These are phyloP conservation scores for Borealophlyctis nickersoniae DNA, from an alignment of 192 early-diverging fungal genomes.

Conservation along the genomic window DNA sequence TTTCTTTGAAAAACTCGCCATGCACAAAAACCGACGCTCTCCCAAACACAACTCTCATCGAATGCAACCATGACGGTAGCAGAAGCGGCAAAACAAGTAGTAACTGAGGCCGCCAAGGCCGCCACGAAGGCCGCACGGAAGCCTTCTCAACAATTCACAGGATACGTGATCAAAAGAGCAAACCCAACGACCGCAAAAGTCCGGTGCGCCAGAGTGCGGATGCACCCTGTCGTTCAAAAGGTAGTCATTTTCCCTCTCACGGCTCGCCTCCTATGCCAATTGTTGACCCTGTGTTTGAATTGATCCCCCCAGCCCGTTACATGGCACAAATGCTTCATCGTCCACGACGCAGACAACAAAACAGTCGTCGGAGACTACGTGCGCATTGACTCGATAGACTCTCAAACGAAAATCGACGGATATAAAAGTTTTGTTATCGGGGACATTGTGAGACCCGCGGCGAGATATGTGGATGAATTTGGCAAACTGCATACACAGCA, in stretches of 20 bases:
- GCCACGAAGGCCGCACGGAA: no score
- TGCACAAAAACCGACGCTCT: no score
- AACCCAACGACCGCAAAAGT: constrained; percentile 92
- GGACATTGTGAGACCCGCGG: constrained; percentile 60
- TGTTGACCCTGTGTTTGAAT: not conserved
- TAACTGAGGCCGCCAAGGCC: no score
- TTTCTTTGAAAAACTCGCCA: no score
- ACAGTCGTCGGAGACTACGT: constrained; percentile 89
- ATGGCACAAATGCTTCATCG: constrained; percentile 83
- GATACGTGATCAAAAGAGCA: constrained; percentile 82
- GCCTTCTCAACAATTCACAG: constrained; percentile 50
- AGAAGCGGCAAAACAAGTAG: no score
- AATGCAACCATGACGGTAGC: no score
- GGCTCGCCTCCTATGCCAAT: no score
- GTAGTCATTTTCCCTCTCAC: no score
- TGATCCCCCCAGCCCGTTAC: constrained; percentile 59
- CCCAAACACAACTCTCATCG: no score
- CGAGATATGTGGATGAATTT: constrained; percentile 29
- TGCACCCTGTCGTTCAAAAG: constrained; percentile 85
- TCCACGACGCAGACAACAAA: constrained; percentile 76
- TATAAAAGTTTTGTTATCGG: constrained; percentile 86
- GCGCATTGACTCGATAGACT: constrained; percentile 83
- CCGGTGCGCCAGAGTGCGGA: constrained; percentile 66
- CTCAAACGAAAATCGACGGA: constrained; percentile 83
- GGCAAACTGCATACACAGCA: constrained; percentile 45